phyloP scores from a whole-genome alignment of 352 stramenopile genomes.

The Globisporangium echinulatum region DNA sequence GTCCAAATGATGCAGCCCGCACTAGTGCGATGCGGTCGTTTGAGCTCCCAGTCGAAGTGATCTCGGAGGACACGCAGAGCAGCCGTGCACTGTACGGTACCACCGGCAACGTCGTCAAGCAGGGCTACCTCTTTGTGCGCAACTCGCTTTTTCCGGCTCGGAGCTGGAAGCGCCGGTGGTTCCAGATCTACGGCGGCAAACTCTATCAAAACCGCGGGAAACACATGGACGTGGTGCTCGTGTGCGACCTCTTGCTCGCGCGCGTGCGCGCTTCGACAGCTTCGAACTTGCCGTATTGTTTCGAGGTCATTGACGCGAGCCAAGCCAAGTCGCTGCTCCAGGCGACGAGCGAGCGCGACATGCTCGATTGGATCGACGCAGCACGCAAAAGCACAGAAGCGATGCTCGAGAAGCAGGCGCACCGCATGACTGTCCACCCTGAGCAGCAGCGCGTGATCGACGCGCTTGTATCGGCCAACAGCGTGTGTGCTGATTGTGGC shows the following conservation, averaged over 20 bases:
- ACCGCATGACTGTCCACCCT: conserved; percentile 77
- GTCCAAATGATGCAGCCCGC: background rate
- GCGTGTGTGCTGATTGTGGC: conserved; percentile 64
- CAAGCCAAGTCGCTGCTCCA: conserved; percentile 75
- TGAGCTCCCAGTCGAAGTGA: conserved; percentile 70
- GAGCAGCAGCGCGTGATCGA: conserved; percentile 69
- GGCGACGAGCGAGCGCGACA: conserved; percentile 62
- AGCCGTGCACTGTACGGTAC: conserved; percentile 31
- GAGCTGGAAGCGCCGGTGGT: conserved; percentile 85
- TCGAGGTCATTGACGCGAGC: conserved; percentile 82
- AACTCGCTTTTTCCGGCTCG: conserved; percentile 76
- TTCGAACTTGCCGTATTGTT: conserved; percentile 58
- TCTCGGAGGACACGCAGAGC: conserved; percentile 58
- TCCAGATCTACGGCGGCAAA: conserved; percentile 83
- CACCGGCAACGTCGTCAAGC: conserved; percentile 47
- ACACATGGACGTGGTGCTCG: conserved; percentile 65
- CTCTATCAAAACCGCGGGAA: conserved; percentile 78
- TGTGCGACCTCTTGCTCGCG: conserved; percentile 80
- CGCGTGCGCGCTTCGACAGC: conserved; percentile 55
- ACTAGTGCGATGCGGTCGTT: conserved; percentile 26
- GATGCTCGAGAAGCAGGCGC: conserved; percentile 77
- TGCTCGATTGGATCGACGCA: conserved; percentile 79
- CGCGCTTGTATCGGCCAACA: conserved; percentile 50
- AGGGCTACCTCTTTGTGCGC: conserved; percentile 83
- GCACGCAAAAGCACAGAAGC: conserved; percentile 73